phyloP scores from a whole-genome alignment of 2,329 filamentous ascomycete genomes.

The Calonectria pseudoreteaudii region DNA sequence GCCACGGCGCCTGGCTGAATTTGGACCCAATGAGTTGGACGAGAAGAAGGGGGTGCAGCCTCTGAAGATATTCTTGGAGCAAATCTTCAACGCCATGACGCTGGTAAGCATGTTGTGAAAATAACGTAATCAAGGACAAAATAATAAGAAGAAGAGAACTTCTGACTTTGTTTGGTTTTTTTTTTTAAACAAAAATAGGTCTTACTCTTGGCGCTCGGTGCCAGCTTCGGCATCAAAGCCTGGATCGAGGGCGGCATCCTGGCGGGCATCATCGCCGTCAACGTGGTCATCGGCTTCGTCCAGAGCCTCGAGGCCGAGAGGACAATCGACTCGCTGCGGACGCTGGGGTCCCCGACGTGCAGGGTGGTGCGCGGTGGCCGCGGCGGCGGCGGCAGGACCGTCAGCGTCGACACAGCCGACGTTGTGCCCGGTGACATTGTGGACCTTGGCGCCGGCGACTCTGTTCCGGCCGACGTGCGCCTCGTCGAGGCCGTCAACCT shows the following conservation, averaged over 20 bases:
- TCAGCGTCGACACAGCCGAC: slow-evolving; percentile 47
- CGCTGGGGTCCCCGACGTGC: slow-evolving; percentile 51
- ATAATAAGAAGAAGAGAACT: not conserved
- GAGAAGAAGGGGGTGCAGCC: slow-evolving; percentile 58
- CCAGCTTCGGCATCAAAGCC: slow-evolving; percentile 62
- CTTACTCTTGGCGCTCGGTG: slow-evolving; percentile 71
- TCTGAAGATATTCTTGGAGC: slow-evolving; percentile 68
- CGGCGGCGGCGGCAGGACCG: slow-evolving; percentile 49
- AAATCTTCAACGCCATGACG: slow-evolving; percentile 71
- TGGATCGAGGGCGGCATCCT: slow-evolving; percentile 67
- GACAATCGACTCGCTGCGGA: slow-evolving; percentile 54
- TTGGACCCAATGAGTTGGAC: slow-evolving; percentile 68
- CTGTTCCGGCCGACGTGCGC: slow-evolving; percentile 67
- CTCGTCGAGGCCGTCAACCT: slow-evolving; percentile 69
- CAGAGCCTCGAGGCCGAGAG: slow-evolving; percentile 56
- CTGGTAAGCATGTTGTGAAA: slow-evolving; percentile 47
- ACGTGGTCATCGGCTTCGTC: slow-evolving; percentile 62
- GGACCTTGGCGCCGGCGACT: slow-evolving; percentile 62
- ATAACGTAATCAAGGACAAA: not conserved
- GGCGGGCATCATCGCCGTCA: slow-evolving; percentile 63
- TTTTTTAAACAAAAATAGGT: slow-evolving; percentile 50
- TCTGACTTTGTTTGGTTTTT: not conserved
- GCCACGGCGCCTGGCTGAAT: slow-evolving; percentile 59
- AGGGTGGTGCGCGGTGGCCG: slow-evolving; percentile 54
- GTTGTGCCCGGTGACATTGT: slow-evolving; percentile 69